Evolutionary conservation across 1,284 basidiomycete genomes (phyloP).

Genomic region (Xerocomus minutiporus): DNA sequence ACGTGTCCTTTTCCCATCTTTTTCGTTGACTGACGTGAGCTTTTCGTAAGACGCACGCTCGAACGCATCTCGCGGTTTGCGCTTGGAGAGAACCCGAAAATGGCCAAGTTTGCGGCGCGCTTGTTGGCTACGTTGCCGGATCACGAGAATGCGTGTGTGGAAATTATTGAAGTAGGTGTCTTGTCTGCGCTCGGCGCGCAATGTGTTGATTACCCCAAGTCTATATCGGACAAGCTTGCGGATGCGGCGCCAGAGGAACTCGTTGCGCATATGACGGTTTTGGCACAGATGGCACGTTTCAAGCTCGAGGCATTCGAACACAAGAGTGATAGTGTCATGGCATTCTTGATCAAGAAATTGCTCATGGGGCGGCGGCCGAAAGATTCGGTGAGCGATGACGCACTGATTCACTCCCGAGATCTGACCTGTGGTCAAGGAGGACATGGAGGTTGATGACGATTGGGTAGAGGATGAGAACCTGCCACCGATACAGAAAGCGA

Average conservation of each 20-base stretch:
- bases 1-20: conserved; percentile 22
- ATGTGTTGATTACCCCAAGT: conserved; percentile 34
- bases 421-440: conserved; percentile 28
- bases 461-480: conserved; percentile 73
- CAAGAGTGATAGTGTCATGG: conserved; percentile 68
- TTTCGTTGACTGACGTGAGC: conserved; percentile 2
- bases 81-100: conserved; percentile 55
- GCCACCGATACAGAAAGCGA: conserved; percentile 54
- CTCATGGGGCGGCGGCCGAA: conserved; percentile 53
- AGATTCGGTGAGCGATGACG: conserved; percentile 41
- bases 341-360: conserved; percentile 69
- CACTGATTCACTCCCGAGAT: not conserved
- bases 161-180: conserved; percentile 61
- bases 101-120: conserved; percentile 87
- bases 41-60: conserved; percentile 49
- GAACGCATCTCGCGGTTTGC: conserved; percentile 66
- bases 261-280: conserved; percentile 64
- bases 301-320: conserved; percentile 73
- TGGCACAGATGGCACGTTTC: conserved; percentile 72
- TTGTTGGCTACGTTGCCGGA: conserved; percentile 63
- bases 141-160: conserved; percentile 45
- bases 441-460: conserved; percentile 61
- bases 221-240: conserved; percentile 54
- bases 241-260: conserved; percentile 51
- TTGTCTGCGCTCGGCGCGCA: not conserved